Conservation (phyloP, 805 yeast species). For the Wickerhamiella qilinensis region DNA sequence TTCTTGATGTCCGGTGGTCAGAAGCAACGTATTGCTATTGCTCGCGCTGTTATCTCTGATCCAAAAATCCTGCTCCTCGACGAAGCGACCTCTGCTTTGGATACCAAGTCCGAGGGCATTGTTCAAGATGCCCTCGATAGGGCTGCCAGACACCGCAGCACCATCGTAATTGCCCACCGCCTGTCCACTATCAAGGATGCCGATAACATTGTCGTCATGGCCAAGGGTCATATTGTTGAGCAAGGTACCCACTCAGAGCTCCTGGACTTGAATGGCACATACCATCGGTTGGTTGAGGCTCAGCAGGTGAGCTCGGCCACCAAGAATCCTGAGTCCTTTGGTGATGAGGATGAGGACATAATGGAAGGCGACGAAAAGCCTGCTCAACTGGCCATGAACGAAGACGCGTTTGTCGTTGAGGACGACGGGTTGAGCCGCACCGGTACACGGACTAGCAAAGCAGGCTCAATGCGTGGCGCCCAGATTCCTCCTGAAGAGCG, state of each 20-base stretch:
- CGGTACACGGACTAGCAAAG: not conserved
- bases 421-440: too few species aligned
- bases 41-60: conserved; percentile 47
- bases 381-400: not conserved
- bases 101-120: conserved; percentile 29
- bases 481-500: conserved; percentile 4
- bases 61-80: conserved; percentile 46
- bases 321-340: not conserved
- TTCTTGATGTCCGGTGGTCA: conserved; percentile 55
- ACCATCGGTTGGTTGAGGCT: conserved; percentile 23
- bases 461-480: conserved; percentile 3
- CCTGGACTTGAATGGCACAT: conserved; percentile 17
- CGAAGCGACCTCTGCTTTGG: conserved; percentile 50
- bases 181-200: conserved; percentile 41
- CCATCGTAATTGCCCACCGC: conserved; percentile 44
- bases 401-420: conserved; percentile 1
- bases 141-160: conserved; percentile 26
- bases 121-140: conserved; percentile 27
- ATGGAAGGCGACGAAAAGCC: not conserved
- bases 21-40: conserved; percentile 56
- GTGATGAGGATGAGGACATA: conserved; percentile 1
- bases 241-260: conserved; percentile 28
- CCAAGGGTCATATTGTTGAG: conserved; percentile 34
- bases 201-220: conserved; percentile 36
- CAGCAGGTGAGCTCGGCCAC: conserved; percentile 17